These are phyloP conservation scores for Periconia digitata DNA, from an alignment of 2,329 filamentous ascomycete species.

Conservation along the genomic window DNA sequence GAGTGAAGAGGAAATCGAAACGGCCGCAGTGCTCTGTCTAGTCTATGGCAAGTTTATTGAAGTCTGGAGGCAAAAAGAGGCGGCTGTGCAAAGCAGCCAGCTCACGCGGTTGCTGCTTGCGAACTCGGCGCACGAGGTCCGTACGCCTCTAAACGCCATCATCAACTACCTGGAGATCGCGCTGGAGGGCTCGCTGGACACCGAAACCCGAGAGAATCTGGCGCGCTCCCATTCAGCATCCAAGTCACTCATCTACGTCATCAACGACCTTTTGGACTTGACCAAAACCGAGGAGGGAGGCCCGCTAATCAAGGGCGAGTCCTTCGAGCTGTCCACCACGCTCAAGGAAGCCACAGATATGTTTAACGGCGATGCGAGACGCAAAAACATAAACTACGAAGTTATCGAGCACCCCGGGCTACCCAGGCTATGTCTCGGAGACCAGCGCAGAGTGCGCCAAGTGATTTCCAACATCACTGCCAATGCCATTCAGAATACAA, in stretches of 20 bases:
- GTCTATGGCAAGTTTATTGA: conserved; percentile 91
- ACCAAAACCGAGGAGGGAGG: conserved; percentile 86
- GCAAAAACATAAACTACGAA: conserved; percentile 73
- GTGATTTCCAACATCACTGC: conserved; percentile 80
- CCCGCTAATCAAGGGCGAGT: conserved; percentile 75
- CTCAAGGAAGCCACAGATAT: conserved; percentile 76
- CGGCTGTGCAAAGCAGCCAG: conserved; percentile 77
- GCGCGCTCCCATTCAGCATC: conserved; percentile 85
- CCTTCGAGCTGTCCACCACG: conserved; percentile 71
- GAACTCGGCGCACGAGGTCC: conserved; percentile 89
- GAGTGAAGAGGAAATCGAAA: conserved; percentile 87
- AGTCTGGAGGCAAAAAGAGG: conserved; percentile 90
- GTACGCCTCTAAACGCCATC: conserved; percentile 88
- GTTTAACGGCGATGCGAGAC: conserved; percentile 71
- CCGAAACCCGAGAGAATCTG: conserved; percentile 82
- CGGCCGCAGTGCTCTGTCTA: conserved; percentile 80
- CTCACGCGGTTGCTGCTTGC: conserved; percentile 77
- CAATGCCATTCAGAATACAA: conserved; percentile 81
- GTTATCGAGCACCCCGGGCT: conserved; percentile 68
- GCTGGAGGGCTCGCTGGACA: conserved; percentile 75
- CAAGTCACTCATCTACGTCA: conserved; percentile 89
- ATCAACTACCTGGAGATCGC: conserved; percentile 95
- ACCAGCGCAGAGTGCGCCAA: conserved; percentile 78
- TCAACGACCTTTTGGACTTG: conserved; percentile 86
- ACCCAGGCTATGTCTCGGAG: conserved; percentile 72